Percentiles rank a stretch among this genome's conserved stretches.
Evolutionary conservation across 73 alveolate genomes (phyloP).

Genomic region (Paramecium sexaurelia): DNA sequence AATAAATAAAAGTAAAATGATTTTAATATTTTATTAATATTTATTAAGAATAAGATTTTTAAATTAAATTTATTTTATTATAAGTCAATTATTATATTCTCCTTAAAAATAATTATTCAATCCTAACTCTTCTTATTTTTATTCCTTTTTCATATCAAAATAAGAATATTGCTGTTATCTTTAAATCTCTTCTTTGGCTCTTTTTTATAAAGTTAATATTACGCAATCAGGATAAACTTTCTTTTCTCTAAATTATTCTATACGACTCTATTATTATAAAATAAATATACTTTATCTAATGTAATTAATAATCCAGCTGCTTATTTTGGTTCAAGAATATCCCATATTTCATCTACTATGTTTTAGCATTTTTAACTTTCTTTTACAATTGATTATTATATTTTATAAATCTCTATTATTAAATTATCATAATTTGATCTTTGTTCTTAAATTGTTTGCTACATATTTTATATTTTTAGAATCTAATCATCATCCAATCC

Average conservation of each 20-base stretch:
- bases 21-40: not conserved
- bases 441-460: not conserved
- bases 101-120: not conserved
- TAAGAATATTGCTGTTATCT: not conserved
- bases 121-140: not conserved
- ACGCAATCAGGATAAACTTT: slow-evolving; percentile 55
- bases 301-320: slow-evolving; percentile 29
- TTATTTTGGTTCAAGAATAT: not conserved
- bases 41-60: not conserved
- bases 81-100: not conserved
- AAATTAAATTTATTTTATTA: not conserved
- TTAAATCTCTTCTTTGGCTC: slow-evolving; percentile 8
- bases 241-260: slow-evolving; percentile 42
- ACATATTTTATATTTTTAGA: not conserved
- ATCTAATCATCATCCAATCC: slow-evolving; percentile 46
- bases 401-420: not conserved
- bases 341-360: slow-evolving; percentile 47
- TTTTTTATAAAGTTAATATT: not conserved
- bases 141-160: not conserved
- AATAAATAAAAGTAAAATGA: not conserved
- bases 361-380: slow-evolving; percentile 10
- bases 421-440: slow-evolving; percentile 13
- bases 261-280: not conserved
- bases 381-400: not conserved
- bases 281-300: slow-evolving; percentile 7